Evolutionary conservation across 257 asterid species (phyloP), one percentile per base, ranked within the genome.

Genomic region (Petunia secreta): DNA sequence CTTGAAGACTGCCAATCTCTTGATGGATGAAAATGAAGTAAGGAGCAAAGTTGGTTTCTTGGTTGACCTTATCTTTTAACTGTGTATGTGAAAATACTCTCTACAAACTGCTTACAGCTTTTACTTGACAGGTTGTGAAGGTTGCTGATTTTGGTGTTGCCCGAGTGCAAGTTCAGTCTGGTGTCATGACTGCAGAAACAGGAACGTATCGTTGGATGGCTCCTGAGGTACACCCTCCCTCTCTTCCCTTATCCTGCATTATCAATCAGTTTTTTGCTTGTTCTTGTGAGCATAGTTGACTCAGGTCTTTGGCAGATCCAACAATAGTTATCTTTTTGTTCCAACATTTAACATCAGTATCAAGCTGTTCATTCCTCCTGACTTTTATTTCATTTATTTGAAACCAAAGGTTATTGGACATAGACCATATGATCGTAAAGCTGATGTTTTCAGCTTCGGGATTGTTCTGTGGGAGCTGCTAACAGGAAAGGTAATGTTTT

Each of bases 191-290:
- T 1, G 98, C 98, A 43, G 98, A 95, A 85, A 95, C 98, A 3
- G 98, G 98, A 81, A 93, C 98, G 6, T 94, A 93, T 64, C 95
- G 97, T 40, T 94, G 98, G 98, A 94, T 95, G 99, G 97, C 99
- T 76, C 99, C 99, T 0, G 99, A 95, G 98, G 98, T 94, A 0
- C 1, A 73, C 13, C 62, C 78, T 48, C 44, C 34, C 13, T 37
- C 69, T 11, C 36, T 65, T 65, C 5, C 46, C 7, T 2, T 65
- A 48, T 65, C 39, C 73, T 2, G 1, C 16, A 13, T 0, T 64
- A 64, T 13, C 50, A 64, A 13, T 64, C 48, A 10, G 5, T 25
- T 3, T 37, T 37, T 16, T 37, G 25, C 48, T 5, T 13, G 48
- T 38, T 63, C 6, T 11, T 63, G 1, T 63, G 41, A 9, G n/a